Conservation (phyloP, 31 red algal species). For the Odonthalia washingtoniensis region DNA sequence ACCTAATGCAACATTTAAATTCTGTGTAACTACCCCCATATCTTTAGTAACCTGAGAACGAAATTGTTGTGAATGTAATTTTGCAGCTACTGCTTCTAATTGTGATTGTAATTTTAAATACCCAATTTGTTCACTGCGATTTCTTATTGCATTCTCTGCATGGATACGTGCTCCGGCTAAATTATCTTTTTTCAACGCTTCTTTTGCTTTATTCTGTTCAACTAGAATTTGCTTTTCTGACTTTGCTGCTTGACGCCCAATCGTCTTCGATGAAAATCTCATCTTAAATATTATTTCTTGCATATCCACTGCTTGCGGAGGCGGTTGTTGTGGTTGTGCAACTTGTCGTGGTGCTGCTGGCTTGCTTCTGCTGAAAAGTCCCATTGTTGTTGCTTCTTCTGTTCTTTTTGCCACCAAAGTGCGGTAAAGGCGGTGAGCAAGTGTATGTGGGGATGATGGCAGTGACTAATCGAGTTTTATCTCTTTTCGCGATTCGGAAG, state of each 20-base stretch:
- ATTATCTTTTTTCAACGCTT: conserved; percentile 85
- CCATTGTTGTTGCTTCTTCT: no score
- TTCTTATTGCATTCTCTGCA: conserved; percentile 94
- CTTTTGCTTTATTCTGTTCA: conserved; percentile 75
- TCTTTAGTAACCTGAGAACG: conserved; percentile 69
- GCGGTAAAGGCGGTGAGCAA: no score
- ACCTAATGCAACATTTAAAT: conserved; percentile 71
- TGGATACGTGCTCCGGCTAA: conserved; percentile 89
- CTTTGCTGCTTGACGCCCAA: conserved; percentile 83
- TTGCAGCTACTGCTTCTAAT: conserved; percentile 88
- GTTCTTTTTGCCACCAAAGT: no score
- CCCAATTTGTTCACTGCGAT: conserved; percentile 62
- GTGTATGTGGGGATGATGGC: no score
- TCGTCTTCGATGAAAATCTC: conserved; percentile 82
- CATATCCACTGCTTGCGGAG: conserved; percentile 49
- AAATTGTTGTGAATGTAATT: conserved; percentile 84
- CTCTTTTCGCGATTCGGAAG: no score
- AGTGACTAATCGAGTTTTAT: no score
- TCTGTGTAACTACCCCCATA: conserved; percentile 75
- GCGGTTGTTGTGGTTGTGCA: conserved; percentile 33
- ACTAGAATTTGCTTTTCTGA: conserved; percentile 54
- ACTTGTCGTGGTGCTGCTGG: conserved; percentile 57
- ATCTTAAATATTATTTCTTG: conserved; percentile 86
- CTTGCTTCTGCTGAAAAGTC: conserved; percentile 58
- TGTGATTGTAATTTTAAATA: conserved; percentile 87